Evolutionary conservation across 139 green algal species (phyloP).

Genomic region (Chlorella sp.): DNA sequence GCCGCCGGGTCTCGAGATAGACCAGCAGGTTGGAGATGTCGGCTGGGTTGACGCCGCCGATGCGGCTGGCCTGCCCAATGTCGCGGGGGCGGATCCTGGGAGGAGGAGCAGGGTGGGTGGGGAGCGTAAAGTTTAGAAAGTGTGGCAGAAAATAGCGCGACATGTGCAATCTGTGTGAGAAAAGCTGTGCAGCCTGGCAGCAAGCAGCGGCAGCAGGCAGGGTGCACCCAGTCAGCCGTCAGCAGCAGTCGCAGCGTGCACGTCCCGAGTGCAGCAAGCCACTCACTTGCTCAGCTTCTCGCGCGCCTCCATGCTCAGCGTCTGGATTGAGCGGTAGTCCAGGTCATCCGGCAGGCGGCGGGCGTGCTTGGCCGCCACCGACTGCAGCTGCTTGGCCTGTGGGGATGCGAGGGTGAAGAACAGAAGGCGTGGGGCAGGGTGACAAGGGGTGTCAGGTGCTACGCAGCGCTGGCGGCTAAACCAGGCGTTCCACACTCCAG

Average conservation of each 20-base stretch:
- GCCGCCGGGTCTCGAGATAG: conserved; percentile 79
- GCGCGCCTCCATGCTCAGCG: conserved; percentile 87
- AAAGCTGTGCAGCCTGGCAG: no score
- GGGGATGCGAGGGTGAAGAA: neutral
- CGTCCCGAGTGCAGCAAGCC: neutral
- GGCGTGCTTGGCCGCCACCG: conserved; percentile 63
- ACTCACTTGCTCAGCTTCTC: conserved; percentile 89
- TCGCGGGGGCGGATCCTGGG: conserved; percentile 71
- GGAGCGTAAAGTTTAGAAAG: no score
- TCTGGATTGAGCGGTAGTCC: conserved; percentile 81
- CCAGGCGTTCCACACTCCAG: no score
- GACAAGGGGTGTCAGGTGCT: no score
- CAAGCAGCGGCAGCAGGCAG: no score
- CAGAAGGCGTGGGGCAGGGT: no score
- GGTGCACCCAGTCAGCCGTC: no score
- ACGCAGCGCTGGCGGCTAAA: no score
- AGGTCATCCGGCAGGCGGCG: conserved; percentile 78
- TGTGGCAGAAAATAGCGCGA: no score
- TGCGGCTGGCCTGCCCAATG: conserved; percentile 91
- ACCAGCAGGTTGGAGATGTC: conserved; percentile 95
- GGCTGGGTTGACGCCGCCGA: conserved; percentile 95
- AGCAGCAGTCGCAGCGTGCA: no score
- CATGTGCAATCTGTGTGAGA: no score
- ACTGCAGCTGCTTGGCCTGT: conserved; percentile 73
- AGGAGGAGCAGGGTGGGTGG: no score